Base-by-base conservation (phyloP, 768 basidiomycete genomes). In the Lactarius hatsudake region DNA sequence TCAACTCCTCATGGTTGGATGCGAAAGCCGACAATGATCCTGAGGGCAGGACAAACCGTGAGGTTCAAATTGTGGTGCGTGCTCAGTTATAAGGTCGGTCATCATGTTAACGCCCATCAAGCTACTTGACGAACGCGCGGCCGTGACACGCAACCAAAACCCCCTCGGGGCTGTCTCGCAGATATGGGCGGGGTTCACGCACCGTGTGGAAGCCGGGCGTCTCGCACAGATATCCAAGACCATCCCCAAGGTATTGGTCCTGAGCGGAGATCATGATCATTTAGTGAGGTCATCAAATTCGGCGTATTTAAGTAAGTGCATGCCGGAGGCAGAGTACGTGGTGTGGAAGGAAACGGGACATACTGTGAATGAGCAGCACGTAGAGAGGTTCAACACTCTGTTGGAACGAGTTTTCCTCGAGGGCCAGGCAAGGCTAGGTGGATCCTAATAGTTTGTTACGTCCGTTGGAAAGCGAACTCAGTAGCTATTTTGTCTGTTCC, bases 151-250 rank as follows among this genome's bases (percentile, higher is more conserved):
- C 42, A 84, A 83, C 3, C 93, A 91, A 70, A 78, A 77, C 2
- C 74, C 87, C 61, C 66, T 83, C n/a, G 92, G 92, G 0, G 77
- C 83, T 32, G 65, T 94, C 18, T 91, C 88, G 13, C 93, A 94
- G 74, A 86, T 90, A 84, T 80, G 78, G 17, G 90, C 92, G 0
- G 86, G 72, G 0, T 69, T 90, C 0, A 88, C 87, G 0, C 91
- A 93, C 73, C 72, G 81, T 62, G 85, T 91, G 54, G 69, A 72
- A 5, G 72, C 77, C 0, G 72, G 71, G 0, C 74, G 75, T 2
- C 73, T 80, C 15, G 68, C 62, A 3, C 61, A 66, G 34, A 79
- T 81, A 55, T 84, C 86, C 0, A 73, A 75, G 0, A 77, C 79
- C 4, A 83, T 93, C 26, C 87, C 90, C 12, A 91, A 90, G 73